Evolutionary conservation across 169 alveolate genomes (phyloP).

Genomic region (Cryptosporidium parvum): DNA sequence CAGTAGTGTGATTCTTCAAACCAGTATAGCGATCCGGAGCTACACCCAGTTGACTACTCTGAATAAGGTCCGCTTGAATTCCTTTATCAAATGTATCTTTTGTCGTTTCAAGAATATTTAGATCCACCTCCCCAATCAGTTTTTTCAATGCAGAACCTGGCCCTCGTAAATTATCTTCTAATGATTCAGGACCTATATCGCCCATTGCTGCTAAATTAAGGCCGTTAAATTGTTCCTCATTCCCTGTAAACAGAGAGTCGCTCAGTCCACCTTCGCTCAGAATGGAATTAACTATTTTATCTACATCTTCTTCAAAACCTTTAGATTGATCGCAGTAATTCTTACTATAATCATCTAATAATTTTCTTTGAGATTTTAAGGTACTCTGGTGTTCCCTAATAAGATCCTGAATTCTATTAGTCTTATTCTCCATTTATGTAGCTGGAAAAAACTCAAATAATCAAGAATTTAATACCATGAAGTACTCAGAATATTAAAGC

Average conservation of each 20-base stretch:
- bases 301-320: conserved; percentile 28
- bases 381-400: conserved; percentile 52
- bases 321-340: background rate
- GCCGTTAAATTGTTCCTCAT: conserved; percentile 28
- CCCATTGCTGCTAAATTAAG: conserved; percentile 8
- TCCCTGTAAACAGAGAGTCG: conserved; percentile 23
- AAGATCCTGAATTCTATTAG: conserved; percentile 58
- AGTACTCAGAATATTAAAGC: background rate
- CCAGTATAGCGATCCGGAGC: conserved; percentile 2
- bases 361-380: conserved; percentile 54
- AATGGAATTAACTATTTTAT: conserved; percentile 43
- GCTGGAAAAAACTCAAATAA: background rate
- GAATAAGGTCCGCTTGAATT: conserved; percentile 43
- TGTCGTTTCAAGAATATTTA: conserved; percentile 36
- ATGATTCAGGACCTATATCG: conserved; percentile 8
- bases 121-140: conserved; percentile 31
- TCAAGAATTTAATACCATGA: background rate
- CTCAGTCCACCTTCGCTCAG: conserved; percentile 52
- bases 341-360: conserved; percentile 28
- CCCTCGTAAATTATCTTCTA: background rate
- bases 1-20: background rate
- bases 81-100: conserved; percentile 64
- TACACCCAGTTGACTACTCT: background rate
- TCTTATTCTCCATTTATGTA: conserved; percentile 21
- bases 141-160: background rate